These are phyloP conservation scores for Rubia balearica DNA, from an alignment of 305 asterid species.

Conservation along the genomic window DNA sequence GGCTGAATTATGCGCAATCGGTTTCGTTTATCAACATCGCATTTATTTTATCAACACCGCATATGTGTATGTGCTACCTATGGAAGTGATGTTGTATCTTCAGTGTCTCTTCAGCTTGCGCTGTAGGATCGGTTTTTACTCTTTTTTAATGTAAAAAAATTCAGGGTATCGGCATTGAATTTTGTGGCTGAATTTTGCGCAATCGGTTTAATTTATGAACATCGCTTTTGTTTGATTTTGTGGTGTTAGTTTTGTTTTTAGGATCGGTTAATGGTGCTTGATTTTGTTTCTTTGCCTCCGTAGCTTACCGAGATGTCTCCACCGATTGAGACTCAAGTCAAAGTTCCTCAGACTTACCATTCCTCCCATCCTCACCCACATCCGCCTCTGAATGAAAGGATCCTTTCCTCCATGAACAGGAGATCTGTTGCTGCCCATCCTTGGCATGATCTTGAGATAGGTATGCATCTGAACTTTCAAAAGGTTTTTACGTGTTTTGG, in stretches of 20 bases:
- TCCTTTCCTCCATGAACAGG: constrained; percentile 73
- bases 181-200: background rate
- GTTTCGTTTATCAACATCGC: background rate
- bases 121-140: background rate
- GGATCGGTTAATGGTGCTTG: background rate
- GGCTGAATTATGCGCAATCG: background rate
- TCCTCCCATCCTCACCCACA: constrained; percentile 52
- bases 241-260: background rate
- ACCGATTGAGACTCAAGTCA: constrained; percentile 39
- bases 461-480: constrained; percentile 24
- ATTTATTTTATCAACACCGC: background rate
- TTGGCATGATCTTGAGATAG: constrained; percentile 99
- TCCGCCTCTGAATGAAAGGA: constrained; percentile 80
- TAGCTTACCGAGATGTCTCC: constrained; percentile 45
- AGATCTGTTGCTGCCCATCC: constrained; percentile 94
- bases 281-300: constrained; percentile 16
- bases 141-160: too few species aligned
- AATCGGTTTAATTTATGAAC: background rate
- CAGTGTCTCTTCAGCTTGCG: background rate
- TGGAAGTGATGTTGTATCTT: background rate
- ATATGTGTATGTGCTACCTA: too few species aligned
- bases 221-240: background rate
- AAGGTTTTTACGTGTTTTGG: background rate
- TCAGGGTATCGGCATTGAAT: background rate
- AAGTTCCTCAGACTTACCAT: constrained; percentile 25